Conservation (phyloP, 768 basidiomycete species). For the Tricholoma matsutake region DNA sequence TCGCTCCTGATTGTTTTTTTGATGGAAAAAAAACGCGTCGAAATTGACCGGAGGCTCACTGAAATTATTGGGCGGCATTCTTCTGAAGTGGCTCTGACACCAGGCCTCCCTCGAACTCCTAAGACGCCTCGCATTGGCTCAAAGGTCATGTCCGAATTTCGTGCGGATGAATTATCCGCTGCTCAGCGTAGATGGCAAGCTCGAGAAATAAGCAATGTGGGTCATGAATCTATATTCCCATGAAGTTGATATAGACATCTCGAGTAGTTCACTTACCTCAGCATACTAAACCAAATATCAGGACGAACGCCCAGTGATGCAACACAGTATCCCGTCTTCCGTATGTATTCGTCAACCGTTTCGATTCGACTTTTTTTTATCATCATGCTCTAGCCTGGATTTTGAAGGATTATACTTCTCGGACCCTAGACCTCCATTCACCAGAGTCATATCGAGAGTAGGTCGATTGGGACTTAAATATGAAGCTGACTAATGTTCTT, state of each 20-base stretch:
- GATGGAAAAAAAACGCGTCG: slow-evolving; percentile 60
- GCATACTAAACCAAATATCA: slow-evolving; percentile 87
- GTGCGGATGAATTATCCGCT: slow-evolving; percentile 57
- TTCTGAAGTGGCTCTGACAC: slow-evolving; percentile 41
- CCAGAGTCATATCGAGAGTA: slow-evolving; percentile 71
- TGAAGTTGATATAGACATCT: not conserved
- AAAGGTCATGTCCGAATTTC: slow-evolving; percentile 47
- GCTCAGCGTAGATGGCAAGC: slow-evolving; percentile 86
- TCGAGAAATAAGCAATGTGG: slow-evolving; percentile 87
- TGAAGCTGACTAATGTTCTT: not conserved
- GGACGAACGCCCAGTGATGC: slow-evolving; percentile 93
- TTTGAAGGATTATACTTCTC: slow-evolving; percentile 77
- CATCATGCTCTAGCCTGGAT: slow-evolving; percentile 69
- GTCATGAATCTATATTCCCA: slow-evolving; percentile 17
- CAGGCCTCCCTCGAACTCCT: slow-evolving; percentile 53
- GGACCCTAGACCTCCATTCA: slow-evolving; percentile 60
- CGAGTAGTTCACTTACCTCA: slow-evolving; percentile 79
- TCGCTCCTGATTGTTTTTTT: slow-evolving; percentile 83
- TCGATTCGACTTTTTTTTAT: not conserved
- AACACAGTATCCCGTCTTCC: slow-evolving; percentile 91
- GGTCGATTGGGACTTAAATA: slow-evolving; percentile 21
- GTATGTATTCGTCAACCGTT: slow-evolving; percentile 38
- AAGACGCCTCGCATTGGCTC: slow-evolving; percentile 52
- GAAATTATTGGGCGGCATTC: slow-evolving; percentile 42
- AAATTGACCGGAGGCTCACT: slow-evolving; percentile 52